Base-by-base conservation (phyloP, 1,139 yeast genomes). In the Casaregolazyma lundiana region DNA sequence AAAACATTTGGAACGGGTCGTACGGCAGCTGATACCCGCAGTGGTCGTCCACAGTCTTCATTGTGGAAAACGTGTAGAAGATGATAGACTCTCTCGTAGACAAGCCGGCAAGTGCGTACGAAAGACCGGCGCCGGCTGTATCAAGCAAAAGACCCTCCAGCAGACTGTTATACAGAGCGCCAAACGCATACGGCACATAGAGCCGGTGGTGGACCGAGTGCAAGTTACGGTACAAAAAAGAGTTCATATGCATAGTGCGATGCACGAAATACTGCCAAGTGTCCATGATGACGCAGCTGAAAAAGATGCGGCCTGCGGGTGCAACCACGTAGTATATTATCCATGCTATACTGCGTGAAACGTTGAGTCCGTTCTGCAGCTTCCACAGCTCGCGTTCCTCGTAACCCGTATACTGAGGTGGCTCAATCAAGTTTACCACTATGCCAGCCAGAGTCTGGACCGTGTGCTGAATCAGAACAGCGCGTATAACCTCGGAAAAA, bases 1-100 rank as follows among this genome's bases (percentile, higher is more conserved):
- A 92, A 13, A 90, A 49, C 37, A 80, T 63, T 70, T 92, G 98
- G 72, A 92, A 85, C 29, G 90, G 80, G 65, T 92, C 98, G 65
- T 71, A 85, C 15, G 97, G 98, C 50, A 92, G 71, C 41, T 89
- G 80, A 67, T 90, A 92, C 16, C 98, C 98, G 67, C 97, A 92
- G 67, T 92, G 98, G 66, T 92, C 98, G 65, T 92, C 98, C 44
- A 92, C 96, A 1, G 98, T 92, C 68, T 92, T 92, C 76, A 92
- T 68, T 4, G 98, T 92, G 13, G 96, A 86, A 65, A 92, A 87
- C 2, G 92, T 81, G 68, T 75, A 92, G 50, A 92, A 71, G 17
- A 84, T 56, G 30, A 85, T 71, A 44, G 83, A 70, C 68, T 92
- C 97, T 50, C 96, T 78, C 43, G 89, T 84, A 2, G 86, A 69